Base-by-base conservation (phyloP, 495 filamentous ascomycete species). In the Collariella sp. region DNA sequence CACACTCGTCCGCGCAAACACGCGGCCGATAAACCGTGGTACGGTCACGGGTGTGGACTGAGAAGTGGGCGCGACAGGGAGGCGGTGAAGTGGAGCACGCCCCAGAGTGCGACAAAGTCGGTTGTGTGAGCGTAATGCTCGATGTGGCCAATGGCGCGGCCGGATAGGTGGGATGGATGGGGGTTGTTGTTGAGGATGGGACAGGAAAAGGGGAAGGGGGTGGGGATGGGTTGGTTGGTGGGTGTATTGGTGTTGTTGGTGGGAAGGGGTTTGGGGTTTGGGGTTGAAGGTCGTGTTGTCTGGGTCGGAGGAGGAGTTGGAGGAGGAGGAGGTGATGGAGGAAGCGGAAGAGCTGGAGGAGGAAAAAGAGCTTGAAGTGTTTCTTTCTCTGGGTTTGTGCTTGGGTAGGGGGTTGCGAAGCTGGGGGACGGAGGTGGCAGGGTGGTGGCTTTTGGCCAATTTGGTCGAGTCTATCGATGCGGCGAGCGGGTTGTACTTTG, bases 41-140 rank as follows among this genome's bases (percentile, higher is more conserved):
- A 77, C 65, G 38, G 57, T 58, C n/a, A n/a, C n/a, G n/a, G n/a
- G n/a, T n/a, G n/a, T n/a, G n/a, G n/a, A n/a, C n/a, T n/a, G n/a
- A n/a, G n/a, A n/a, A 3, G 54, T 59, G 7, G 60, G 55, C 13
- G 61, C 65, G n/a, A 62, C 62, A 2, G 52, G 44, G 75, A 71
- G 7, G 71, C 70, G 1, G 76, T 73, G 61, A 86, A 91, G 55
- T 85, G 76, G 11, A 94, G 73, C 1, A 91, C 79, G 2, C 89
- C 89, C 74, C 84, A 87, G 2, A 81, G 65, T 1, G 86, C 78
- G 0, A 95, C 88, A 56, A 89, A 85, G 60, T 95, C 89, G 15
- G 72, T 73, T 11, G 78, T 76, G 63, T 91, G 88, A 15, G 82
- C 84, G 66, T 94, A 95, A 66, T 95, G 89, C 65, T 95, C 89